These are phyloP conservation scores for Daphne laureola DNA, from an alignment of 441 rosid species.

Conservation along the genomic window DNA sequence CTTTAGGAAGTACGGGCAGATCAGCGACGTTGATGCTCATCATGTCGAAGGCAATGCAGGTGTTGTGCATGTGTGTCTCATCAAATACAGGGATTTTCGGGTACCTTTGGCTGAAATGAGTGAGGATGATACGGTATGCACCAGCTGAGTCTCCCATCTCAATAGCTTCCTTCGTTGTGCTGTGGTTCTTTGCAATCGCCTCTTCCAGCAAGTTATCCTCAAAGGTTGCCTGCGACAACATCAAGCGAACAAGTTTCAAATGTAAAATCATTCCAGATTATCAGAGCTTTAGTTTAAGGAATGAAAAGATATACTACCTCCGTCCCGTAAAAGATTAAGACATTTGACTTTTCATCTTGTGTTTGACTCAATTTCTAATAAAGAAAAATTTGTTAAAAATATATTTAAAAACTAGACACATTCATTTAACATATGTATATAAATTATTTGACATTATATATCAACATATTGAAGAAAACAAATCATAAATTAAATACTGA, in stretches of 20 bases:
- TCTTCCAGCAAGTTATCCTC: slow-evolving; percentile 87
- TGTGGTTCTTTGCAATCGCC: slow-evolving; percentile 83
- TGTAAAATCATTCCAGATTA: too few species aligned
- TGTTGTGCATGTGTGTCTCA: slow-evolving; percentile 71
- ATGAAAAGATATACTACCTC: too few species aligned
- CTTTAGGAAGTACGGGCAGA: slow-evolving; percentile 64
- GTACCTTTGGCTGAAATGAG: slow-evolving; percentile 94
- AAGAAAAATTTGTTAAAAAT: too few species aligned
- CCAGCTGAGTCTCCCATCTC: slow-evolving; percentile 60
- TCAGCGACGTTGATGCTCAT: slow-evolving; percentile 92
- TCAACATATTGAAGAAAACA: too few species aligned
- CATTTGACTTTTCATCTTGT: too few species aligned
- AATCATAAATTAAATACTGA: too few species aligned
- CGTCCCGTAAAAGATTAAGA: too few species aligned
- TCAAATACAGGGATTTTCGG: slow-evolving; percentile 82
- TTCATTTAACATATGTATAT: too few species aligned
- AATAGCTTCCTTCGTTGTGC: slow-evolving; percentile 93
- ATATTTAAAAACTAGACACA: too few species aligned
- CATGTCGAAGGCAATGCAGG: slow-evolving; percentile 92
- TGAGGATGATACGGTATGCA: slow-evolving; percentile 69
- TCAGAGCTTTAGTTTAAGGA: too few species aligned
- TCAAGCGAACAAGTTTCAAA: neutral
- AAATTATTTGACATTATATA: too few species aligned
- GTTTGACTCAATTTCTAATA: too few species aligned
- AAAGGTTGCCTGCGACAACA: slow-evolving; percentile 67